phyloP scores from a whole-genome alignment of 768 basidiomycete genomes.

The Cyclocybe aegerita region DNA sequence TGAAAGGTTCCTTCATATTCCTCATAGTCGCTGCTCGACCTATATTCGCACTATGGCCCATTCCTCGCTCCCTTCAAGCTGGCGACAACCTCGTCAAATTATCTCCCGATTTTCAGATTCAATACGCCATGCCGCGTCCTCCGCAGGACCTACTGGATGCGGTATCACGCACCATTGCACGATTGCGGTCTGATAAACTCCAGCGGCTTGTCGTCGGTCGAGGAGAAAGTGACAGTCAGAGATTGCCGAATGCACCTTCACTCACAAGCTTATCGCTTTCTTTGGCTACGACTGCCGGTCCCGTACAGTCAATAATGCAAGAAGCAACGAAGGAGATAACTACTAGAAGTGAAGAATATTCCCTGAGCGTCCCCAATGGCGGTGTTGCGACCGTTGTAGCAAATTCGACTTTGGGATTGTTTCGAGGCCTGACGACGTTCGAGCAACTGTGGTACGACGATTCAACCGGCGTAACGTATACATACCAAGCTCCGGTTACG shows the following conservation, averaged over 20 bases:
- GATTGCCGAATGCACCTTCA: slow-evolving; percentile 36
- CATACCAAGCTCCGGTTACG: slow-evolving; percentile 52
- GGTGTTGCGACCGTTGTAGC: slow-evolving; percentile 54
- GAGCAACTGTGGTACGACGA: slow-evolving; percentile 67
- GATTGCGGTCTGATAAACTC: slow-evolving; percentile 53
- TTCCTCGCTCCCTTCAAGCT: slow-evolving; percentile 44
- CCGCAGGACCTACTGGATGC: slow-evolving; percentile 63
- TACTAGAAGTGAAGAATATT: slow-evolving; percentile 58
- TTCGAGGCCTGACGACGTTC: slow-evolving; percentile 78
- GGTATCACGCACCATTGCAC: slow-evolving; percentile 43
- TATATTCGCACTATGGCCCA: slow-evolving; percentile 42
- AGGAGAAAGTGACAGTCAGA: slow-evolving; percentile 44
- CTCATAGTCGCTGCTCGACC: slow-evolving; percentile 10
- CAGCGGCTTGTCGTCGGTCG: slow-evolving; percentile 59
- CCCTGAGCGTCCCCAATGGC: slow-evolving; percentile 51
- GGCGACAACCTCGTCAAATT: slow-evolving; percentile 46
- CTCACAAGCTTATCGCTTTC: slow-evolving; percentile 45
- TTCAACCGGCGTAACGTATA: slow-evolving; percentile 45
- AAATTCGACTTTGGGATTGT: slow-evolving; percentile 64
- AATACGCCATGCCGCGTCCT: slow-evolving; percentile 31
- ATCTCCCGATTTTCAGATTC: slow-evolving; percentile 50
- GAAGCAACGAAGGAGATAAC: slow-evolving; percentile 52
- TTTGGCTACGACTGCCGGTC: slow-evolving; percentile 23
- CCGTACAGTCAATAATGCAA: slow-evolving; percentile 44
- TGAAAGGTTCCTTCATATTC: background rate